Evolutionary conservation across 2,329 filamentous ascomycete species (phyloP).

Genomic region (Apiospora pterosperma): DNA sequence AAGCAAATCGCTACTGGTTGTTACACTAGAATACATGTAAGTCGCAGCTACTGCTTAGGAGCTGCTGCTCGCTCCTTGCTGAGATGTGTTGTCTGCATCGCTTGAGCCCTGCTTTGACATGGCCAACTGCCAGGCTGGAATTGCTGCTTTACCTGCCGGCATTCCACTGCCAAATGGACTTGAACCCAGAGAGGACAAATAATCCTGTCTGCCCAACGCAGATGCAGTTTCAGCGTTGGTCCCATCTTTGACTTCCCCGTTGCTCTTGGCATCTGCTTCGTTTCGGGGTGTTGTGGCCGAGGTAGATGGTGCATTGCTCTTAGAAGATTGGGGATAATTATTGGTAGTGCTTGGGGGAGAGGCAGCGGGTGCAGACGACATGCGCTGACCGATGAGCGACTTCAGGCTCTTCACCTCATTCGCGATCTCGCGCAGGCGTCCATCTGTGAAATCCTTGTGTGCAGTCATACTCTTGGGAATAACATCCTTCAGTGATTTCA

Average conservation of each 20-base stretch:
- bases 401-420: slow-evolving; percentile 89
- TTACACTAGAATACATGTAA: slow-evolving; percentile 4
- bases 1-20: background rate
- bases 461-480: slow-evolving; percentile 87
- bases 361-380: slow-evolving; percentile 37
- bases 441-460: slow-evolving; percentile 81
- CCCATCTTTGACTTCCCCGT: slow-evolving; percentile 28
- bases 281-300: slow-evolving; percentile 16
- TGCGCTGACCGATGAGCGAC: slow-evolving; percentile 69
- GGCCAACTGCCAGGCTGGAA: slow-evolving; percentile 78
- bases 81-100: slow-evolving; percentile 12
- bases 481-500: slow-evolving; percentile 75
- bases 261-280: slow-evolving; percentile 21
- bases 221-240: slow-evolving; percentile 25
- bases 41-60: slow-evolving; percentile 11
- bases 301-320: slow-evolving; percentile 13
- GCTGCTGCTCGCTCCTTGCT: slow-evolving; percentile 19
- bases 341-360: slow-evolving; percentile 13
- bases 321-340: slow-evolving; percentile 14
- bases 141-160: slow-evolving; percentile 58
- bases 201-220: slow-evolving; percentile 15
- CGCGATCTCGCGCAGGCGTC: slow-evolving; percentile 78
- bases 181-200: slow-evolving; percentile 30
- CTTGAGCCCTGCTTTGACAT: slow-evolving; percentile 50
- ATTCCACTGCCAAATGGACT: slow-evolving; percentile 50